Percentiles rank a stretch among this genome's conserved stretches.
These are phyloP conservation scores for Aspergillus fructus DNA, from an alignment of 2,329 filamentous ascomycete species.

Conservation along the genomic window DNA sequence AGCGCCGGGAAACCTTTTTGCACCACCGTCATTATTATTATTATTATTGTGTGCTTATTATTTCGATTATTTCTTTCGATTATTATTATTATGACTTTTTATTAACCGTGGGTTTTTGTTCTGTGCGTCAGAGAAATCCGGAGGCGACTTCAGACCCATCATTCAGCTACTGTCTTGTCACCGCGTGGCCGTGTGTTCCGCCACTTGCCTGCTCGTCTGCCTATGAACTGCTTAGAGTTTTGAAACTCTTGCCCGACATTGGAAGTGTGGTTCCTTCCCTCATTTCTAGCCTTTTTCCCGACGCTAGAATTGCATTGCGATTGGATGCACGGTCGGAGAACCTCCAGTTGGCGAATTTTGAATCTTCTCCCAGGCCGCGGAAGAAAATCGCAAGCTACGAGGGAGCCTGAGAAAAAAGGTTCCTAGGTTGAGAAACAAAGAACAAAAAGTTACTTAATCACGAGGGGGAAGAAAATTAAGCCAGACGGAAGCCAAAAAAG, in stretches of 20 bases:
- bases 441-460: conserved; percentile 4
- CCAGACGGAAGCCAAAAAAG: not conserved
- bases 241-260: conserved; percentile 10
- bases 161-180: conserved; percentile 26
- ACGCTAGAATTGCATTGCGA: not conserved
- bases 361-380: conserved; percentile 1
- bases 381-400: not conserved
- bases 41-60: conserved; percentile 12
- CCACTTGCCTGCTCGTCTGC: conserved; percentile 13
- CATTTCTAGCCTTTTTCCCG: conserved; percentile 4
- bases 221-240: conserved; percentile 7
- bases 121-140: conserved; percentile 21
- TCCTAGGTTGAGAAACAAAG: conserved; percentile 1
- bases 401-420: not conserved
- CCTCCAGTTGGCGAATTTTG: conserved; percentile 10
- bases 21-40: conserved; percentile 9
- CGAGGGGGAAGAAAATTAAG: not conserved
- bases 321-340: conserved; percentile 11
- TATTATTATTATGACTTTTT: conserved; percentile 13
- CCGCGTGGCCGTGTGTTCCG: conserved; percentile 21
- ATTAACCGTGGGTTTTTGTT: conserved; percentile 12
- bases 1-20: conserved; percentile 7
- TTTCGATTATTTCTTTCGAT: conserved; percentile 10
- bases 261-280: conserved; percentile 4
- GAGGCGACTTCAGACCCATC: conserved; percentile 26